Base-by-base conservation (phyloP, 805 yeast genomes). In the Candida multigemmis region DNA sequence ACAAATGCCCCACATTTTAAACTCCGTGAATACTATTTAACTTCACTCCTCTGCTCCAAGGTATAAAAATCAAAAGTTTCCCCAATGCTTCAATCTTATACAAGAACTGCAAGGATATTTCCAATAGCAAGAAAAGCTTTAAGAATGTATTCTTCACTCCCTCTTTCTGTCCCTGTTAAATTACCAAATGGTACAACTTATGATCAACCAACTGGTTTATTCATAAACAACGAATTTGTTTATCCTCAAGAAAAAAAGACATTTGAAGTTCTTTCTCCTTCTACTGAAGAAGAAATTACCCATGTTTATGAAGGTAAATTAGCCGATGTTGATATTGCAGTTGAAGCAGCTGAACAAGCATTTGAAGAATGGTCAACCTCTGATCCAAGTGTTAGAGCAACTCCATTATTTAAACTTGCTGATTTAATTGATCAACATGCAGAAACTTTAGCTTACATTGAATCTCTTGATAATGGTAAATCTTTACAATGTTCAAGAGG, bases 381-480 rank as follows among this genome's bases (percentile, higher is more conserved):
- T 20, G 79, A 81, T 35, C 91, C 93, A n/a, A 43, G 65, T 14
- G 69, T 60, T 30, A 74, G 95, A 48, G 77, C 77, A 26, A 59
- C 50, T 31, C 71, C 71, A 22, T 61, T 87, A 38, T 50, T 58
- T 59, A 80, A 74, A 56, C 69, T 87, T 31, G 94, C 95, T 17
- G 85, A 80, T 35, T 61, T 78, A 43, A 54, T 86, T 33, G 95
- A 85, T 46, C 61, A 70, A 40, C 62, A 86, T 47, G 64, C 73
- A 23, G 91, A 82, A 32, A 58, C 71, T 19, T 58, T 87, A 32
- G 86, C 95, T 16, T 61, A 73, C 23, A 79, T 87, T 45, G 96
- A 87, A 60, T 67, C 94, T 13, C 61, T 79, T 48, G 95, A 87
- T 55, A 83, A 85, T 48, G 96, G 96, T 56, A 87, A 86, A 62